phyloP scores from a whole-genome alignment of 2,329 filamentous ascomycete genomes.

The Akanthomyces muscarius region DNA sequence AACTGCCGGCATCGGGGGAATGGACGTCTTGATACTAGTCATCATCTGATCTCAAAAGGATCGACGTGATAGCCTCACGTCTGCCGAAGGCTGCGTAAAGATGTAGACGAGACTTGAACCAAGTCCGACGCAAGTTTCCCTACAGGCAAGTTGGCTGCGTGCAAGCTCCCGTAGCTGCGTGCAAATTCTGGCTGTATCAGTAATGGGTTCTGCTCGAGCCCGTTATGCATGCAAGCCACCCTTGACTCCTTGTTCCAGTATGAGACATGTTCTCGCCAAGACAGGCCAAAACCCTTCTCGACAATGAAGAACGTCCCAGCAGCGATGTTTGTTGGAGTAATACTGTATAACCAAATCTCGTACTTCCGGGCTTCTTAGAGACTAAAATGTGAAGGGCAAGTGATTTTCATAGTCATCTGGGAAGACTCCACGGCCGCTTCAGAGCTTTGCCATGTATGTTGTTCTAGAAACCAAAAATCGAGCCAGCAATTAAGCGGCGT shows the following conservation, averaged over 20 bases:
- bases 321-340: too few species aligned
- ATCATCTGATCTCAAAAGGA: not conserved
- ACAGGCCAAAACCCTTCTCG: not conserved
- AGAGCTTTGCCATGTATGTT: too few species aligned
- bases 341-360: too few species aligned
- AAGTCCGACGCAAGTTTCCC: not conserved
- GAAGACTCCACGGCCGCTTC: too few species aligned
- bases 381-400: too few species aligned
- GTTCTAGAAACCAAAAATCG: too few species aligned
- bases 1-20: not conserved
- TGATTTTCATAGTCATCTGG: too few species aligned
- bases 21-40: not conserved
- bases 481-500: too few species aligned
- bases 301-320: too few species aligned
- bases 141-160: too few species aligned
- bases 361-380: too few species aligned
- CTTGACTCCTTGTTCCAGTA: not conserved
- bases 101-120: not conserved
- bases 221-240: not conserved
- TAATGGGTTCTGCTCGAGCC: not conserved
- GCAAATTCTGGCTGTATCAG: not conserved
- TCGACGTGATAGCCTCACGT: not conserved
- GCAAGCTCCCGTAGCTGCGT: too few species aligned
- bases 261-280: not conserved
- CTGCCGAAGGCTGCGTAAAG: not conserved